Conservation (phyloP, 306 rosid species). For the Crotalaria pallida region DNA sequence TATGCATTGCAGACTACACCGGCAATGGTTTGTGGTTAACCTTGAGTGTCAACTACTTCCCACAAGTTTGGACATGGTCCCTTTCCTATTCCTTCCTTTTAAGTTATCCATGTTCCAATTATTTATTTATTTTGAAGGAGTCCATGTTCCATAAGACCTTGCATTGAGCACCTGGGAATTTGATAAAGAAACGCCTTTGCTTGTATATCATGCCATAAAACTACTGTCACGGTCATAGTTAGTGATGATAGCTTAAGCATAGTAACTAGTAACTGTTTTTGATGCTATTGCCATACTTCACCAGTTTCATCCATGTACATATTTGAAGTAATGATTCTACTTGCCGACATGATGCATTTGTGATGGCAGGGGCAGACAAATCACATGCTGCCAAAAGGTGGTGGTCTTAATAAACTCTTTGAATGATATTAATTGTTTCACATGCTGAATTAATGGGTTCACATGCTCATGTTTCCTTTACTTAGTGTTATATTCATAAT, state of each 20-base stretch:
- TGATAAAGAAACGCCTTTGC: background rate
- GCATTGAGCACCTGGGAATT: background rate
- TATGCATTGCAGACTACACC: no score
- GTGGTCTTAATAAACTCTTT: background rate
- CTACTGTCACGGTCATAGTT: background rate
- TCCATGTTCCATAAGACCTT: background rate
- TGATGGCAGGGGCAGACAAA: background rate
- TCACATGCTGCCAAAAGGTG: background rate
- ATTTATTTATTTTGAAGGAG: no score
- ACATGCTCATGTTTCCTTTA: background rate
- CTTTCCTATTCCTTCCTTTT: background rate
- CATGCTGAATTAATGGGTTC: background rate
- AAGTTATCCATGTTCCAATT: background rate
- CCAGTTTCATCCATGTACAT: background rate
- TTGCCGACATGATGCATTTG: background rate
- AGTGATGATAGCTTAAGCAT: background rate
- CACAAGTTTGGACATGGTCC: background rate
- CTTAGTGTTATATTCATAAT: no score
- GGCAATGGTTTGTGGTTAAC: no score
- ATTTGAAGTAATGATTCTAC: background rate
- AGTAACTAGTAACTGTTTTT: background rate
- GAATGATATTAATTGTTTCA: background rate
- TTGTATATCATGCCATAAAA: background rate
- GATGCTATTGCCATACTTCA: background rate
- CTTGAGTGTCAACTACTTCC: background rate